Base-by-base conservation (phyloP, 108 stramenopile species). In the Stephanodiscus triporus region DNA sequence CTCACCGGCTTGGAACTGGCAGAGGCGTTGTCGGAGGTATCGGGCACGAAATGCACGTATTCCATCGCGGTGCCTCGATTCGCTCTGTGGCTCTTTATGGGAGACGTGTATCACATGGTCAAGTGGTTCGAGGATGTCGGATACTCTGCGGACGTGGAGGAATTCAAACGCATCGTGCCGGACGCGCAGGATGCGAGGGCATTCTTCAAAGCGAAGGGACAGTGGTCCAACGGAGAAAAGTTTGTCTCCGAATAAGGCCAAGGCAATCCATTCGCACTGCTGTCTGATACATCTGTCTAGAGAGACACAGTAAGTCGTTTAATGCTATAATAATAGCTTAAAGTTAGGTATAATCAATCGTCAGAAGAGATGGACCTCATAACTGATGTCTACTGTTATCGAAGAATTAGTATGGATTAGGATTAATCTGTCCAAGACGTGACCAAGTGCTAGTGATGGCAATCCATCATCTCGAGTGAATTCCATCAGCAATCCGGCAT, bases 161-260 rank as follows among this genome's bases (percentile, higher is more conserved):
- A 60, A 29, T 76, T 76, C 50, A 76, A 63, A 43, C 57, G 63
- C 16, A 29, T 76, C 27, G 75, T 76, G 22, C 75, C 75, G 9
- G 75, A 76, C 45, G 68, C 58, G 11, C 68, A 70, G 57, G 75
- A 76, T 56, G 68, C 68, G 16, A 45, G 61, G 32, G 75, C 68
- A 27, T 76, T 59, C 30, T 76, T 76, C 47, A 23, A 37, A 7
- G 42, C 30, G 34, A 76, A 69, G 43, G 75, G 75, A 24, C 68
- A 70, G 59, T 76, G 75, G 75, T 53, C 58, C 27, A 45, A 70
- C 38, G 75, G 75, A 45, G 75, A 76, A 22, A 70, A 70, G 75
- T 76, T 76, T 45, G 45, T 51, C 26, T 24, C 53, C 32, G 32
- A 34, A 4, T 34, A 5, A 34, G 32, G 32, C 32, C 5, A 5